Evolutionary conservation across 306 rosid genomes (phyloP), one percentile per base, ranked within the genome.

Genomic region (Pachyrhizus erosus): DNA sequence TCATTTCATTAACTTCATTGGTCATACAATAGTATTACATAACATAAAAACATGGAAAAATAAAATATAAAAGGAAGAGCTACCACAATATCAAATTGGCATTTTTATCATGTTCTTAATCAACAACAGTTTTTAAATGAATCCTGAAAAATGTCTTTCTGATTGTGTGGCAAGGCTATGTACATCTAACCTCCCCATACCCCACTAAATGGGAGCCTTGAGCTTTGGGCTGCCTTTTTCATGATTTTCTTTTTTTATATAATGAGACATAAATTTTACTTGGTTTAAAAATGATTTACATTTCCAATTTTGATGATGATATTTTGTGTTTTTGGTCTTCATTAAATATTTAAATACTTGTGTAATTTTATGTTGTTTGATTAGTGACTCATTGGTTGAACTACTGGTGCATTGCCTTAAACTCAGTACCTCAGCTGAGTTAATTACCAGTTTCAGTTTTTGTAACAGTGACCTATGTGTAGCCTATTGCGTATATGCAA

Each of bases 401-500:
- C 18, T 15, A 45, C 45, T 49, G 54, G 17, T 10, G 55, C 52
- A 34, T n/a, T 68, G 43, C 43, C 52, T 79, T 43, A 37, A 24
- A 69, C 29, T 37, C 45, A 40, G 31, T 69, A 39, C 21, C 69
- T 20, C 43, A n/a, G 21, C 4, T 0, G 1, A 23, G 69, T 68
- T 39, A 17, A 14, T 66, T 49, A 17, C 27, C 4, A 12, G 18
- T 69, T 42, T 5, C 1, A 14, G 43, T 69, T 69, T 69, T 69
- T 52, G 12, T 24, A 55, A 9, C 67, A 34, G 14, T 62, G 42
- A 5, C 72, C 21, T 10, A 45, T 43, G 21, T 65, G 29, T n/a
- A 11, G 11, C 39, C 15, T 71, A 46, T 71, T 81, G 73, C 61
- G 23, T 72, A 29, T 55, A 54, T 71, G 34, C 58, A 27, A 24